These are phyloP conservation scores for Pseudohalonectria lignicola DNA, from an alignment of 2,329 filamentous ascomycete genomes.

Conservation along the genomic window DNA sequence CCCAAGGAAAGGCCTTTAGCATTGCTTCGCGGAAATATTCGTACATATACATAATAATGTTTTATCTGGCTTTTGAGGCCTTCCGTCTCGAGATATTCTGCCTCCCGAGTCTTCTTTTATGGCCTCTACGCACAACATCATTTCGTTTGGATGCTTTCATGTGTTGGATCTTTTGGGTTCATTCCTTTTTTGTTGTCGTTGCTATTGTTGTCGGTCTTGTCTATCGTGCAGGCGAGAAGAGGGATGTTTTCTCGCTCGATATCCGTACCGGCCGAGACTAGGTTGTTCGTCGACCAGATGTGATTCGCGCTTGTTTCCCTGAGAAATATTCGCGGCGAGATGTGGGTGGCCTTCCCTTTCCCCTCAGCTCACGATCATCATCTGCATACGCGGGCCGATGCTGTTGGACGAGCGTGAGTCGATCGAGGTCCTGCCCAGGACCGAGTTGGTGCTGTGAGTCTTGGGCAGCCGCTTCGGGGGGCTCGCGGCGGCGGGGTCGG, in stretches of 20 bases:
- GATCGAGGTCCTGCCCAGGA: constrained; percentile 32
- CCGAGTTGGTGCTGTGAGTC: constrained; percentile 42
- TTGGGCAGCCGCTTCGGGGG: constrained; percentile 38
- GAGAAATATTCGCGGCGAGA: too few relatives aligned
- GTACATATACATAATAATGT: constrained; percentile 5
- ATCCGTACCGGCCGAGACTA: too few relatives aligned
- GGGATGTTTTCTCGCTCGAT: neutral
- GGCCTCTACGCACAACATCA: neutral
- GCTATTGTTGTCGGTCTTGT: neutral
- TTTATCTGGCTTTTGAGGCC: neutral
- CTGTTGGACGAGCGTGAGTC: constrained; percentile 40
- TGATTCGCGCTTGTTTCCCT: too few relatives aligned
- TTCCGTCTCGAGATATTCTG: too few relatives aligned
- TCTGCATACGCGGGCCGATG: constrained; percentile 44
- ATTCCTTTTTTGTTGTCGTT: neutral
- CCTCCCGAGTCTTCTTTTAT: too few relatives aligned
- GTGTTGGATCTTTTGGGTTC: neutral
- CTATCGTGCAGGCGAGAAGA: neutral
- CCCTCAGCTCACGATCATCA: constrained; percentile 51
- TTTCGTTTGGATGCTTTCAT: neutral
- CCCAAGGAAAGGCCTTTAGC: constrained; percentile 1
- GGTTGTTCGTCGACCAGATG: neutral
- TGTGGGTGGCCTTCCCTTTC: neutral
- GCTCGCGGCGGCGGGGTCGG: constrained; percentile 42
- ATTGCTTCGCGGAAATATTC: constrained; percentile 3